Percentiles rank a stretch among this genome's conserved stretches.
Evolutionary conservation across 2,329 filamentous ascomycete species (phyloP).

Genomic region (Tolypocladium ovalisporum): DNA sequence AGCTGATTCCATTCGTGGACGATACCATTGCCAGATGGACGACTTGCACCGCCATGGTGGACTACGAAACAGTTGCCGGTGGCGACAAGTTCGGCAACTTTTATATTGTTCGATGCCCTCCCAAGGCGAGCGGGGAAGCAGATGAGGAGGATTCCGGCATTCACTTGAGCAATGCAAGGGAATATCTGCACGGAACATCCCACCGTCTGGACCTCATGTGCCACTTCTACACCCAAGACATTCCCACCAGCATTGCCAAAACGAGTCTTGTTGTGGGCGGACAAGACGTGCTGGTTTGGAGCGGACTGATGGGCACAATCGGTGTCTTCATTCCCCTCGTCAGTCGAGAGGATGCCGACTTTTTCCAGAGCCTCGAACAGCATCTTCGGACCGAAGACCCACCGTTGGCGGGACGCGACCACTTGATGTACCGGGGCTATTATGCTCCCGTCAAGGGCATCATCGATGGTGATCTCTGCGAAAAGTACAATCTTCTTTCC

Average conservation of each 20-base stretch:
- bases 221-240: constrained; percentile 85
- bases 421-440: constrained; percentile 90
- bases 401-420: constrained; percentile 82
- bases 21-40: constrained; percentile 87
- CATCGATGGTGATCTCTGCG: constrained; percentile 93
- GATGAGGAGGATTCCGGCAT: constrained; percentile 87
- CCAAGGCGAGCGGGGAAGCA: constrained; percentile 76
- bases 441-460: constrained; percentile 94
- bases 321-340: constrained; percentile 89
- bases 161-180: constrained; percentile 81
- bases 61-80: constrained; percentile 91
- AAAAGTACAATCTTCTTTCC: constrained; percentile 74
- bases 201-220: constrained; percentile 76
- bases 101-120: constrained; percentile 80
- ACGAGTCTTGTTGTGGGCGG: constrained; percentile 84
- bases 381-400: constrained; percentile 79
- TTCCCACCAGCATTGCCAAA: constrained; percentile 83
- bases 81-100: constrained; percentile 98
- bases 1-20: constrained; percentile 85
- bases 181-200: constrained; percentile 81
- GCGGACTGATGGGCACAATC: constrained; percentile 86
- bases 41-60: constrained; percentile 83
- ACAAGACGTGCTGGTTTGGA: constrained; percentile 85
- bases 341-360: constrained; percentile 87
- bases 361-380: constrained; percentile 90